Conservation (phyloP, 306 rosid species). For the Prosopis cineraria region DNA sequence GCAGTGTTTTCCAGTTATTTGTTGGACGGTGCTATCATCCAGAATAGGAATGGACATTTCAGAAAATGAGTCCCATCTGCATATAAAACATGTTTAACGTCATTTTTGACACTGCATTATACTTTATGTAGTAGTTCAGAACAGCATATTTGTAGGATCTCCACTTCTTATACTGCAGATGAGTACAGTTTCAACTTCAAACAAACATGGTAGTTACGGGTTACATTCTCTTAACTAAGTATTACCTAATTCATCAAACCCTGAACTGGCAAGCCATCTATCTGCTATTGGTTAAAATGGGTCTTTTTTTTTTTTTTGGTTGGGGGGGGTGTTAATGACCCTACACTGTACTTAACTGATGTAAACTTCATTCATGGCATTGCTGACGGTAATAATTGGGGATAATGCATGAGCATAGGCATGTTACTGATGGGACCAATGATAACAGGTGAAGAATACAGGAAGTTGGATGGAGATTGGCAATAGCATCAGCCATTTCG, state of each 20-base stretch:
- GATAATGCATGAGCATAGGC: background rate
- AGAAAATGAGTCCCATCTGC: background rate
- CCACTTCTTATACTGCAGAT: background rate
- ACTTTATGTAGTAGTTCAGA: background rate
- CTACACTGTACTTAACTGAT: background rate
- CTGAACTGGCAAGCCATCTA: background rate
- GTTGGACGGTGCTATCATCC: too few species aligned
- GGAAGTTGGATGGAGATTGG: conserved; percentile 99
- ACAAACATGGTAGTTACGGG: background rate
- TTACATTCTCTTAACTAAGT: background rate
- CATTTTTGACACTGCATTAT: background rate
- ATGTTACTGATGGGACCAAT: conserved; percentile 16
- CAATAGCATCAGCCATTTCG: conserved; percentile 88
- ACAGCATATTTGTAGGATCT: background rate
- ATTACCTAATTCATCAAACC: background rate
- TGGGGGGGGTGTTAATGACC: background rate
- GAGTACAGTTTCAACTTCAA: background rate
- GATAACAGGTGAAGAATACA: conserved; percentile 69
- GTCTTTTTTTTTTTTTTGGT: background rate
- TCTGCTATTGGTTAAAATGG: background rate
- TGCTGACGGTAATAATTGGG: background rate
- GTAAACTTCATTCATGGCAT: background rate
- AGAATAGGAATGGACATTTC: too few species aligned
- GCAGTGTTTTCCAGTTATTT: background rate
- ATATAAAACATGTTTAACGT: background rate